Evolutionary conservation across 1,284 basidiomycete genomes (phyloP).

Genomic region (Athelia psychrophila): DNA sequence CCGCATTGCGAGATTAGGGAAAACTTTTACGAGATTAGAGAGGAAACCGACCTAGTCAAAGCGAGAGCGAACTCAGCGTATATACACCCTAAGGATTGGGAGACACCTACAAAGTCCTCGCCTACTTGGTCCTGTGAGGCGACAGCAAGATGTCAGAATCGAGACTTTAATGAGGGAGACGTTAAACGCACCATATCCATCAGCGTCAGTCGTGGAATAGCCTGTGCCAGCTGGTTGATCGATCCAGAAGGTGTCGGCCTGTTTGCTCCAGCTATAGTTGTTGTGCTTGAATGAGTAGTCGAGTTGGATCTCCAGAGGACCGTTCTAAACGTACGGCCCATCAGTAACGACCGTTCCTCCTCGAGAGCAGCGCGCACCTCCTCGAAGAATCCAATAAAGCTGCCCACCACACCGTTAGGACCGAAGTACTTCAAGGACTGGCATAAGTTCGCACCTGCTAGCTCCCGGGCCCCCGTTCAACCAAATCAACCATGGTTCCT

Average conservation of each 20-base stretch:
- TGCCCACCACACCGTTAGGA: constrained; percentile 64
- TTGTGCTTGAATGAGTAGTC: constrained; percentile 50
- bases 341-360: constrained; percentile 15
- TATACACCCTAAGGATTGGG: not conserved
- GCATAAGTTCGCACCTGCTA: not conserved
- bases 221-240: constrained; percentile 72
- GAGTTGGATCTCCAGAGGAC: constrained; percentile 54
- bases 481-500: constrained; percentile 72
- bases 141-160: constrained; percentile 24
- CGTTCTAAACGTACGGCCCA: constrained; percentile 40
- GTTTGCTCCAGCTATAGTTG: constrained; percentile 51
- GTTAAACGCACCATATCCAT: constrained; percentile 48
- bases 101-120: constrained; percentile 53
- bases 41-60: constrained; percentile 77
- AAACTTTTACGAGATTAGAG: constrained; percentile 61
- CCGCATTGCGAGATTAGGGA: constrained; percentile 56
- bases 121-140: constrained; percentile 67
- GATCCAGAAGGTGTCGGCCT: constrained; percentile 69
- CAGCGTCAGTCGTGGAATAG: constrained; percentile 60
- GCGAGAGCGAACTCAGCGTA: constrained; percentile 1
- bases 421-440: not conserved
- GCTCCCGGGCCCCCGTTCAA: constrained; percentile 62
- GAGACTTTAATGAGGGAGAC: constrained; percentile 3
- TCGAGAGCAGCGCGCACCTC: constrained; percentile 40
- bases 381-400: constrained; percentile 59